Conservation (phyloP, 495 filamentous ascomycete species). For the Tuber melanosporum region DNA sequence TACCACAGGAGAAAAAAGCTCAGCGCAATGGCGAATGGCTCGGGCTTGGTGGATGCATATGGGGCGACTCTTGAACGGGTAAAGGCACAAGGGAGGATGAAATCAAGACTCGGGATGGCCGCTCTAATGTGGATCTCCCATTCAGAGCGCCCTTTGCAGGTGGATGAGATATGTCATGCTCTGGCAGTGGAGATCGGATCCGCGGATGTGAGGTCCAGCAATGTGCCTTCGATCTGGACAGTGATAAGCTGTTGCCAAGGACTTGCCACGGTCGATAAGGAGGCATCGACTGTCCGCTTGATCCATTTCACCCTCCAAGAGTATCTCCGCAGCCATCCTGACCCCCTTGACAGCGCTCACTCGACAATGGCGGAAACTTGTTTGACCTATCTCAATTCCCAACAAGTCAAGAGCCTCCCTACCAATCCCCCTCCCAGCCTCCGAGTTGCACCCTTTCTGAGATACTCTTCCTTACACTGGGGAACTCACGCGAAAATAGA, state of each 20-base stretch:
- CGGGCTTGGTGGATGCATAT: background rate
- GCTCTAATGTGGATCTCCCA: background rate
- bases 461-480: background rate
- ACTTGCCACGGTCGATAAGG: background rate
- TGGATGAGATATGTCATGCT: background rate
- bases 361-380: conserved; percentile 2
- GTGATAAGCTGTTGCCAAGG: background rate
- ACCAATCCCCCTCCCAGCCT: background rate
- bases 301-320: conserved; percentile 4
- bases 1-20: background rate
- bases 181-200: background rate
- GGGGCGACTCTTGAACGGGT: background rate
- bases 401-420: background rate
- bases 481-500: background rate
- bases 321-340: background rate
- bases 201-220: background rate
- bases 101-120: background rate
- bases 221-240: conserved; percentile 4
- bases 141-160: background rate
- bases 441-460: background rate
- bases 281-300: background rate
- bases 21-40: background rate
- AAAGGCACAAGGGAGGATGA: background rate
- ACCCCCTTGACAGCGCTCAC: background rate
- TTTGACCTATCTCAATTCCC: background rate